phyloP scores from a whole-genome alignment of 78 protist genomes.

The Dictyostelium brefeldianum region DNA sequence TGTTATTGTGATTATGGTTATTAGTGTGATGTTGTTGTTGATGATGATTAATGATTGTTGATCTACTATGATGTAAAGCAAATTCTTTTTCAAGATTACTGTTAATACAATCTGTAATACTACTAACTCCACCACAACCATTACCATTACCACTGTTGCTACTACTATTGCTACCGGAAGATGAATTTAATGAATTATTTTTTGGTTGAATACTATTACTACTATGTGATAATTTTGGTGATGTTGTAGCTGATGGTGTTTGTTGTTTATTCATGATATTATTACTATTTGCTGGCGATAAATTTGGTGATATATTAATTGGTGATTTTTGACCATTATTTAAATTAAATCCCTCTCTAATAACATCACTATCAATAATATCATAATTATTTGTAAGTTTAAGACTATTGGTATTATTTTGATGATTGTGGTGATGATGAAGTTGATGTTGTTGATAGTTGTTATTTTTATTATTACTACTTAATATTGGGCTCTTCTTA shows the following conservation, averaged over 20 bases:
- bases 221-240: background rate
- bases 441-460: background rate
- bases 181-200: background rate
- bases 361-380: conserved; percentile 52
- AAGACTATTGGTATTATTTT: background rate
- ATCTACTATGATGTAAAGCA: background rate
- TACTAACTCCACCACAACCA: background rate
- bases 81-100: conserved; percentile 1
- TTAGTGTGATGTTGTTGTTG: background rate
- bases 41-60: background rate
- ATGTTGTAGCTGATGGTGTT: background rate
- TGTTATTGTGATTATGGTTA: background rate
- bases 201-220: background rate
- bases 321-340: background rate
- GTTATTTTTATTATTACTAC: background rate
- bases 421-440: background rate
- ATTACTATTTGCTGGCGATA: background rate
- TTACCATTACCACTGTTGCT: background rate
- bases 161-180: background rate
- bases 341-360: conserved; percentile 9
- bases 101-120: background rate
- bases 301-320: background rate
- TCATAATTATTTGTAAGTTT: conserved; percentile 61
- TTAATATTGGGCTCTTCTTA: background rate
- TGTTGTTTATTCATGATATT: background rate